Percentiles rank a stretch among this genome's conserved stretches.
These are phyloP conservation scores for Scutellaria minor DNA, from an alignment of 257 asterid species.

Conservation along the genomic window DNA sequence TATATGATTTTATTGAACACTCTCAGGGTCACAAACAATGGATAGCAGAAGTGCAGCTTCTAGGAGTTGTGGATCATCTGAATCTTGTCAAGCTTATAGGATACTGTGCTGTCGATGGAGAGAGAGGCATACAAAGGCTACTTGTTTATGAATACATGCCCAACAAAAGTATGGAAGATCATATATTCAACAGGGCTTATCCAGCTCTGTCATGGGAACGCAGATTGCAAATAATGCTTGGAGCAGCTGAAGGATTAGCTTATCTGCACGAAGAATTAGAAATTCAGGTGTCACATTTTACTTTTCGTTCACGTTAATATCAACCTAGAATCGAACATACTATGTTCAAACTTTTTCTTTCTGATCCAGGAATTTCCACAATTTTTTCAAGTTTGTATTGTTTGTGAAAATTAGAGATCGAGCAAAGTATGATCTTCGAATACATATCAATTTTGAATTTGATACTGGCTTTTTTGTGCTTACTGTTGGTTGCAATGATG, in stretches of 20 bases:
- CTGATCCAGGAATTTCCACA: neutral
- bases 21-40: constrained; percentile 91
- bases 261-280: constrained; percentile 87
- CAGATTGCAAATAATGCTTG: constrained; percentile 70
- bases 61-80: constrained; percentile 82
- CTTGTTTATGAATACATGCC: constrained; percentile 90
- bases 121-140: constrained; percentile 86
- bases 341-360: neutral
- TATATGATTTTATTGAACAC: constrained; percentile 14
- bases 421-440: neutral
- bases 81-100: constrained; percentile 87
- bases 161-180: constrained; percentile 83
- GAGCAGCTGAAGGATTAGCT: constrained; percentile 82
- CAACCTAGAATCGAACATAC: neutral
- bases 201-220: constrained; percentile 68
- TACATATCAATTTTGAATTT: neutral
- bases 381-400: neutral
- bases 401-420: neutral
- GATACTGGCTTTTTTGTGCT: neutral
- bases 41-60: constrained; percentile 88
- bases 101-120: constrained; percentile 83
- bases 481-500: constrained; percentile 15
- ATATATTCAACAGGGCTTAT: constrained; percentile 60
- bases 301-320: neutral
- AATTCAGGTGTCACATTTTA: constrained; percentile 63